Conservation (phyloP, 306 rosid genomes). For the Ceratonia siliqua region DNA sequence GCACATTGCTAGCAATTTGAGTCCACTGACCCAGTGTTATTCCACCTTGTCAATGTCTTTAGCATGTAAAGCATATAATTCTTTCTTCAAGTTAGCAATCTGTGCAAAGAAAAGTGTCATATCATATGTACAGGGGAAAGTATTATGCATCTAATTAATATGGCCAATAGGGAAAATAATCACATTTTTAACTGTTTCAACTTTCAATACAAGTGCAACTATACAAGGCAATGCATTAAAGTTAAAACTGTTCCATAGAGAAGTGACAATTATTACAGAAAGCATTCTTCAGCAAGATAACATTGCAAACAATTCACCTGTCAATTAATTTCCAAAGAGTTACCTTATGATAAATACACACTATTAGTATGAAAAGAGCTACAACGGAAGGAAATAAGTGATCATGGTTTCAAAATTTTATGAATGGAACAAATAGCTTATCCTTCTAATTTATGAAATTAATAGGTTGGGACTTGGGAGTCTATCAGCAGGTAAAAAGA, state of each 20-base stretch:
- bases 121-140: constrained; percentile 19
- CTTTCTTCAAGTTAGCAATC: constrained; percentile 88
- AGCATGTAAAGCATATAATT: constrained; percentile 80
- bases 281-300: not conserved
- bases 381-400: not conserved
- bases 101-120: constrained; percentile 33
- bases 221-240: no score
- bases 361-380: not conserved
- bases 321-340: not conserved
- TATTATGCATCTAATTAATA: not conserved
- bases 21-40: constrained; percentile 88
- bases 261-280: not conserved
- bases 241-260: not conserved
- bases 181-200: not conserved
- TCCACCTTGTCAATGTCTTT: constrained; percentile 88
- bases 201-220: not conserved
- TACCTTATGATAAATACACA: not conserved
- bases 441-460: not conserved
- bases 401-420: not conserved
- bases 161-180: constrained; percentile 18
- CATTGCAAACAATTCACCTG: not conserved
- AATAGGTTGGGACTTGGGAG: not conserved
- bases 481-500: not conserved
- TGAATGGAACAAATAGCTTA: not conserved
- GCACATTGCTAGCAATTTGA: constrained; percentile 93